A percentile compares a stretch with the other conserved stretches of the same genome.
phyloP scores from a whole-genome alignment of 306 rosid genomes.

The Quercus parvula region DNA sequence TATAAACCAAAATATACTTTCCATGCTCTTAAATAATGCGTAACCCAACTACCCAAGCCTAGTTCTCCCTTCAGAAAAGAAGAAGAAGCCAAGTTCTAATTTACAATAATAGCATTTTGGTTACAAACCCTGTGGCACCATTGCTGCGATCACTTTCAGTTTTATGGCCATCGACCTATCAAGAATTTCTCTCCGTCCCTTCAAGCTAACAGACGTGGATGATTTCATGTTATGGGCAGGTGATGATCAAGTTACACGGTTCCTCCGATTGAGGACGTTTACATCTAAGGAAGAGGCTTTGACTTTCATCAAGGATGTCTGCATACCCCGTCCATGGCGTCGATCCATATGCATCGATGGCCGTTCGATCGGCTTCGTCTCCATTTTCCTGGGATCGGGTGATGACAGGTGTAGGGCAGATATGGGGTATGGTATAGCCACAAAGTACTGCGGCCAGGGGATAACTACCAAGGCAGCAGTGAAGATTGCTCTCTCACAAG shows the following conservation, averaged over 20 bases:
- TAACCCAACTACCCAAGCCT: no score
- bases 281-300: slow-evolving; percentile 51
- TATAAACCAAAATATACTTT: no score
- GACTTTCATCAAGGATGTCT: slow-evolving; percentile 48
- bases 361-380: slow-evolving; percentile 43
- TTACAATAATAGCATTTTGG: no score
- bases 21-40: no score
- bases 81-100: no score
- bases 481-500: slow-evolving; percentile 35
- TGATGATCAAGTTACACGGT: slow-evolving; percentile 40
- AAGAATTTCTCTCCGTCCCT: slow-evolving; percentile 41
- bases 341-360: slow-evolving; percentile 49
- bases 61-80: no score
- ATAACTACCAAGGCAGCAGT: slow-evolving; percentile 37
- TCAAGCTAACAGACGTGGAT: slow-evolving; percentile 46
- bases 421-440: slow-evolving; percentile 45
- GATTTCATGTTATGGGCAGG: slow-evolving; percentile 60
- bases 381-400: slow-evolving; percentile 28
- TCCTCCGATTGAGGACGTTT: slow-evolving; percentile 33
- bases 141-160: no score
- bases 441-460: slow-evolving; percentile 53
- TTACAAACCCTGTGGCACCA: no score
- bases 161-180: slow-evolving; percentile 32
- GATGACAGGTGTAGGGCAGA: slow-evolving; percentile 49
- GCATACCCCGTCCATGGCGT: slow-evolving; percentile 65